Conservation (phyloP, 768 basidiomycete species). For the Suillus occidentalis region DNA sequence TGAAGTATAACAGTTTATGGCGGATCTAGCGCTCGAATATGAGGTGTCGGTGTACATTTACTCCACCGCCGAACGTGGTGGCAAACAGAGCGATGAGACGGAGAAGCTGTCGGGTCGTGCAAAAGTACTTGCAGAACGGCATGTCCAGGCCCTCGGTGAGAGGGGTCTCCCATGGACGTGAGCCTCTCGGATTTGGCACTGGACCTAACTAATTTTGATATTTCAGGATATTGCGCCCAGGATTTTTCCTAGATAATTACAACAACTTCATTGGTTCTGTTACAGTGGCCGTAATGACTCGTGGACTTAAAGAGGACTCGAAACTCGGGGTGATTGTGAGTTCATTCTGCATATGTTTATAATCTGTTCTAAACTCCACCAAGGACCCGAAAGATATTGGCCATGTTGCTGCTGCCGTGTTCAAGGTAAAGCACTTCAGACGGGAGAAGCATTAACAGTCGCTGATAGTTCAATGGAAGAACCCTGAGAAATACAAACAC, state of each 20-base stretch:
- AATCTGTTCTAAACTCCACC: constrained; percentile 1
- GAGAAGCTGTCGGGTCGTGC: constrained; percentile 29
- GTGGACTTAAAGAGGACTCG: constrained; percentile 34
- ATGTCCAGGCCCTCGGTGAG: constrained; percentile 31
- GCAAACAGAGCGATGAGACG: constrained; percentile 33
- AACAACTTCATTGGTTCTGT: constrained; percentile 36
- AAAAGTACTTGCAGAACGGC: constrained; percentile 39
- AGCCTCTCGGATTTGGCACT: constrained; percentile 12
- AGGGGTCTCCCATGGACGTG: constrained; percentile 40
- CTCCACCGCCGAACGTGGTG: constrained; percentile 40
- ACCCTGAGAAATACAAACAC: constrained; percentile 23
- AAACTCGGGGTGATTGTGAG: constrained; percentile 37
- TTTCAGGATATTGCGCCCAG: constrained; percentile 39
- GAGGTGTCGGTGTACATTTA: constrained; percentile 36
- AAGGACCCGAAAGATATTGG: constrained; percentile 38
- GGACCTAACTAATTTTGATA: not conserved
- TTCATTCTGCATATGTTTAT: not conserved
- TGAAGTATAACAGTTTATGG: constrained; percentile 27
- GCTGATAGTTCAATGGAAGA: constrained; percentile 16
- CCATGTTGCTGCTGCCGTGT: constrained; percentile 33
- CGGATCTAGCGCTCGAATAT: constrained; percentile 38
- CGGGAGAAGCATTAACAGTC: not conserved
- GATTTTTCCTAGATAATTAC: constrained; percentile 47
- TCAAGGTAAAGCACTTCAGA: constrained; percentile 21
- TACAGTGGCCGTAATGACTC: constrained; percentile 33